Evolutionary conservation across 2,329 filamentous ascomycete species (phyloP).

Genomic region (Fusarium pseudonygamai): DNA sequence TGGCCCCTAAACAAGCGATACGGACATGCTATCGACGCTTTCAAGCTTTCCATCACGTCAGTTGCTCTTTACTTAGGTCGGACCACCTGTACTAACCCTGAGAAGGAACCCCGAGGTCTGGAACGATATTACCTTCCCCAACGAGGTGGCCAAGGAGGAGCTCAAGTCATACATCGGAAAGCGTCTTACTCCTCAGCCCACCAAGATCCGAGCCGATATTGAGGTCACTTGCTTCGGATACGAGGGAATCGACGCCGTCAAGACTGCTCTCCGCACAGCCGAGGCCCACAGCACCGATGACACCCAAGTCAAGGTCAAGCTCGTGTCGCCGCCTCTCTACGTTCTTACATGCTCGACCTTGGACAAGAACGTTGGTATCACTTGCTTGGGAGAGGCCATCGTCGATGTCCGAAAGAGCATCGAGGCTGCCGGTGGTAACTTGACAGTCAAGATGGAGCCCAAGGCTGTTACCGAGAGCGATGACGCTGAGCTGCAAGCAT

Average conservation of each 20-base stretch:
- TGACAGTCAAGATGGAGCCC: constrained; percentile 96
- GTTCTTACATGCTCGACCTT: constrained; percentile 95
- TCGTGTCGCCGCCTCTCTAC: constrained; percentile 97
- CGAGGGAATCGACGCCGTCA: constrained; percentile 98
- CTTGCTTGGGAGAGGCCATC: constrained; percentile 87
- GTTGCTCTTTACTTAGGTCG: constrained; percentile 41
- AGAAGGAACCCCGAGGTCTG: constrained; percentile 90
- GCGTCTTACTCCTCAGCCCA: constrained; percentile 96
- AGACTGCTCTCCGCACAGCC: constrained; percentile 88
- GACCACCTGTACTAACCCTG: constrained; percentile 20
- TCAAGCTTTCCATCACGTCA: constrained; percentile 98
- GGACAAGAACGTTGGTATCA: constrained; percentile 89
- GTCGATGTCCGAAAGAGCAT: constrained; percentile 86
- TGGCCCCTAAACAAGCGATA: constrained; percentile 99
- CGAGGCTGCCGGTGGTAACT: constrained; percentile 77
- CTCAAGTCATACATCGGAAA: constrained; percentile 96
- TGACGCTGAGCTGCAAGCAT: constrained; percentile 92
- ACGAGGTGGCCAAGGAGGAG: constrained; percentile 85
- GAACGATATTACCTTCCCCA: constrained; percentile 91
- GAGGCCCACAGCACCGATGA: constrained; percentile 93
- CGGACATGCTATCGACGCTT: constrained; percentile 95
- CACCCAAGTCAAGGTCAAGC: constrained; percentile 96
- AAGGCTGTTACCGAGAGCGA: constrained; percentile 99
- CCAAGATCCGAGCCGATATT: constrained; percentile 97
- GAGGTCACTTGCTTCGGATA: constrained; percentile 96